Percentiles rank a stretch among this genome's conserved stretches.
Conservation (phyloP, 2,329 filamentous ascomycete species). For the Neofusicoccum parvum region DNA sequence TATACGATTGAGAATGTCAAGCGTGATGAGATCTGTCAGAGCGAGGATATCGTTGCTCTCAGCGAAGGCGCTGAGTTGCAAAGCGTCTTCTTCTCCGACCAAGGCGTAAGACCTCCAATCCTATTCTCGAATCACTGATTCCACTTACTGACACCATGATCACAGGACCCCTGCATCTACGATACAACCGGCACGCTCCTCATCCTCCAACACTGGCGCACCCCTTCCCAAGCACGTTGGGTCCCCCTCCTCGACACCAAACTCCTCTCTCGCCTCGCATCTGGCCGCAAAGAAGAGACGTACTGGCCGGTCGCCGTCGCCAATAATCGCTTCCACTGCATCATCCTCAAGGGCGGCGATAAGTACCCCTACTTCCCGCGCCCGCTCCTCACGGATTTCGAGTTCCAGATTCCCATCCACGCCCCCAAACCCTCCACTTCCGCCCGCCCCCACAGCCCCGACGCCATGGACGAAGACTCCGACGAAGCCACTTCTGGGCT, state of each 20-base stretch:
- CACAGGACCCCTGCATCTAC: conserved; percentile 89
- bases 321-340: conserved; percentile 92
- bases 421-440: conserved; percentile 39
- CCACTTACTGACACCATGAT: conserved; percentile 22
- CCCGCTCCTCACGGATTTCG: conserved; percentile 88
- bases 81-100: conserved; percentile 88
- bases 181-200: conserved; percentile 88
- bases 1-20: conserved; percentile 97
- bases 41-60: conserved; percentile 86
- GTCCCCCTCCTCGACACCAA: conserved; percentile 90
- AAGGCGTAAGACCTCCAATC: conserved; percentile 63
- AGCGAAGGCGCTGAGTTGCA: conserved; percentile 72
- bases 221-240: conserved; percentile 83
- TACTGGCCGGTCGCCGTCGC: conserved; percentile 97
- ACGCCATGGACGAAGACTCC: conserved; percentile 33
- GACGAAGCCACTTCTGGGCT: conserved; percentile 28
- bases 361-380: conserved; percentile 90
- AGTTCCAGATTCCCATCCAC: conserved; percentile 81
- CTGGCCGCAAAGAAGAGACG: conserved; percentile 80
- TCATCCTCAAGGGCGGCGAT: conserved; percentile 96
- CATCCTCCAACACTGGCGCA: conserved; percentile 88
- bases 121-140: neutral
- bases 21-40: conserved; percentile 90
- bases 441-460: conserved; percentile 40
- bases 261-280: conserved; percentile 76